These are phyloP conservation scores for Candida gigantensis DNA, from an alignment of 1,139 yeast genomes.

Conservation along the genomic window DNA sequence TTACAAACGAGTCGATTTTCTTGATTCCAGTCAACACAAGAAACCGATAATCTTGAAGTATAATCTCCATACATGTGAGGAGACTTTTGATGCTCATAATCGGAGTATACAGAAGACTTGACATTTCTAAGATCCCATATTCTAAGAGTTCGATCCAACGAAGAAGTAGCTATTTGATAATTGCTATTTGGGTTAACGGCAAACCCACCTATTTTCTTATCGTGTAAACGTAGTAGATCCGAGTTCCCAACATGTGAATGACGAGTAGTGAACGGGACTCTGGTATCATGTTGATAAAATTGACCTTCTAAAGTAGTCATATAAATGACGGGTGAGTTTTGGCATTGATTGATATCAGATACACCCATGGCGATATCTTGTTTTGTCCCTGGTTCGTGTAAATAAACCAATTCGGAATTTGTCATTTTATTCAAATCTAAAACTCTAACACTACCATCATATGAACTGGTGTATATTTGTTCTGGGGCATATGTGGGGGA, in stretches of 20 bases:
- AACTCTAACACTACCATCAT: slow-evolving; percentile 81
- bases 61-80: slow-evolving; percentile 65
- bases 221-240: slow-evolving; percentile 62
- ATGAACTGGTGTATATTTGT: slow-evolving; percentile 68
- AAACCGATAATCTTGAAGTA: slow-evolving; percentile 73
- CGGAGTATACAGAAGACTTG: slow-evolving; percentile 41
- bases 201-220: slow-evolving; percentile 90
- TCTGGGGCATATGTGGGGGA: slow-evolving; percentile 53
- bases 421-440: slow-evolving; percentile 65
- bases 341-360: slow-evolving; percentile 58
- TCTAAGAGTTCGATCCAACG: slow-evolving; percentile 79
- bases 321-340: slow-evolving; percentile 49
- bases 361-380: slow-evolving; percentile 48
- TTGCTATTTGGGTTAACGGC: slow-evolving; percentile 64
- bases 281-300: slow-evolving; percentile 67
- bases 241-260: slow-evolving; percentile 19
- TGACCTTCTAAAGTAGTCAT: slow-evolving; percentile 80
- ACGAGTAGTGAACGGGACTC: slow-evolving; percentile 42
- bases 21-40: slow-evolving; percentile 83
- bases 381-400: slow-evolving; percentile 51
- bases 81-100: slow-evolving; percentile 35
- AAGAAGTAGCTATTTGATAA: slow-evolving; percentile 77
- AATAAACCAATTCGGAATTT: slow-evolving; percentile 57
- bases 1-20: slow-evolving; percentile 81
- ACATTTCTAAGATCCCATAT: slow-evolving; percentile 81